Evolutionary conservation across 2,329 filamentous ascomycete species (phyloP).

Genomic region (Colletotrichum eleusines): DNA sequence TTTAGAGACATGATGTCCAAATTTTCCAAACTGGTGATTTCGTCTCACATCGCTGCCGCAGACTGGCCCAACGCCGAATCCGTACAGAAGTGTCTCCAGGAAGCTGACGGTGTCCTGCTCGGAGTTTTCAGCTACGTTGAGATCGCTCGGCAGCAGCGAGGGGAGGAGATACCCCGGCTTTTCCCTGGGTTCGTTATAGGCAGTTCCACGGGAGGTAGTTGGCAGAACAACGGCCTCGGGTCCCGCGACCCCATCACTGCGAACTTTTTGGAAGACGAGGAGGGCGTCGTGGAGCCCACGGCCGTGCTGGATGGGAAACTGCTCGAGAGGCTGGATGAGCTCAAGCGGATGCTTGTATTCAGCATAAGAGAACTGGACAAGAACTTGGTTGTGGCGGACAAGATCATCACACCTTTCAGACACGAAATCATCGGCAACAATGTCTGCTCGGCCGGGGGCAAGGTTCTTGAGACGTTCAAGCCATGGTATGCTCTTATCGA

Average conservation of each 20-base stretch:
- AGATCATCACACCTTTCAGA: conserved; percentile 81
- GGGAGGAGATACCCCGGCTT: conserved; percentile 92
- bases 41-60: conserved; percentile 95
- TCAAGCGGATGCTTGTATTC: conserved; percentile 86
- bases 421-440: conserved; percentile 86
- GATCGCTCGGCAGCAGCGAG: conserved; percentile 91
- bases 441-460: conserved; percentile 81
- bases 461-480: conserved; percentile 88
- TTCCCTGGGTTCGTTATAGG: conserved; percentile 94
- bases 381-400: conserved; percentile 80
- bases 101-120: conserved; percentile 95
- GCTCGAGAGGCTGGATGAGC: conserved; percentile 85
- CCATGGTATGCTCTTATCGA: conserved; percentile 92
- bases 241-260: conserved; percentile 80
- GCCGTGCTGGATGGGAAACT: conserved; percentile 80
- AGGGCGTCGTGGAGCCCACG: conserved; percentile 77
- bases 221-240: conserved; percentile 79
- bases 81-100: conserved; percentile 92
- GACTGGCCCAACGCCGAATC: conserved; percentile 97
- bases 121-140: conserved; percentile 98
- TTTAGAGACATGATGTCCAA: conserved; percentile 99
- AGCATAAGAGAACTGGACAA: conserved; percentile 91
- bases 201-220: conserved; percentile 85
- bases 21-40: conserved; percentile 98
- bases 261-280: conserved; percentile 88